Percentiles rank a stretch among this genome's conserved stretches.
Conservation (phyloP, 257 asterid species). For the Solanum chmielewskii region DNA sequence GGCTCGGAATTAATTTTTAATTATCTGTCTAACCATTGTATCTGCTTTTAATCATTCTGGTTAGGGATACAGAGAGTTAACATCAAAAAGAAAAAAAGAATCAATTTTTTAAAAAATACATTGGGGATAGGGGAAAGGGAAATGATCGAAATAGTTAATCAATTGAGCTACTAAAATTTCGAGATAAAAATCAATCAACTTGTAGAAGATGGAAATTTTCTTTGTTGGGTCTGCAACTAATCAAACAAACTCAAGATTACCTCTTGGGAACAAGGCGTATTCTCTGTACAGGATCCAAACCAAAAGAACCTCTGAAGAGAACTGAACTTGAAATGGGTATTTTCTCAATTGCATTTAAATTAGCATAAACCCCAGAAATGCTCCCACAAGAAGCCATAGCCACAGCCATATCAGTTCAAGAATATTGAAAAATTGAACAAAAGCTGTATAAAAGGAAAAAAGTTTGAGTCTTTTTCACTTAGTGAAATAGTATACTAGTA, state of each 20-base stretch:
- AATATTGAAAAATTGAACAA: neutral
- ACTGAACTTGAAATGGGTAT: constrained; percentile 31
- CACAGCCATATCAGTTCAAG: constrained; percentile 41
- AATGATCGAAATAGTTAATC: neutral
- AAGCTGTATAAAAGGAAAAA: neutral
- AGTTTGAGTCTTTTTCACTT: neutral
- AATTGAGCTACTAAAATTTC: neutral
- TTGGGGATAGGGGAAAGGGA: too few relatives aligned
- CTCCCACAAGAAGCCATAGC: constrained; percentile 73
- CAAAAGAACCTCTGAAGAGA: constrained; percentile 28
- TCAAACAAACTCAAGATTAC: constrained; percentile 6
- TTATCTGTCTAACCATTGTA: neutral
- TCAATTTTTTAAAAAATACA: neutral
- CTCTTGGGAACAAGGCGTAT: constrained; percentile 42
- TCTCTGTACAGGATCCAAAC: constrained; percentile 44
- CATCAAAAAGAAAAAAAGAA: neutral
- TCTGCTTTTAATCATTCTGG: neutral
- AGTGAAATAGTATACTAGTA: constrained; percentile 1
- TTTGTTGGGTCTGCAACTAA: neutral
- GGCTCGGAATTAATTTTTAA: neutral
- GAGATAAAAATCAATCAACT: neutral
- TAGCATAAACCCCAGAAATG: constrained; percentile 31
- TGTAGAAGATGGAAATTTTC: neutral
- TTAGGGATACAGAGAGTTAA: neutral
- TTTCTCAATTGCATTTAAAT: constrained; percentile 44